Percentiles rank a stretch among this genome's conserved stretches.
phyloP scores from a whole-genome alignment of 805 yeast species.

The Clavispora vitiphila region DNA sequence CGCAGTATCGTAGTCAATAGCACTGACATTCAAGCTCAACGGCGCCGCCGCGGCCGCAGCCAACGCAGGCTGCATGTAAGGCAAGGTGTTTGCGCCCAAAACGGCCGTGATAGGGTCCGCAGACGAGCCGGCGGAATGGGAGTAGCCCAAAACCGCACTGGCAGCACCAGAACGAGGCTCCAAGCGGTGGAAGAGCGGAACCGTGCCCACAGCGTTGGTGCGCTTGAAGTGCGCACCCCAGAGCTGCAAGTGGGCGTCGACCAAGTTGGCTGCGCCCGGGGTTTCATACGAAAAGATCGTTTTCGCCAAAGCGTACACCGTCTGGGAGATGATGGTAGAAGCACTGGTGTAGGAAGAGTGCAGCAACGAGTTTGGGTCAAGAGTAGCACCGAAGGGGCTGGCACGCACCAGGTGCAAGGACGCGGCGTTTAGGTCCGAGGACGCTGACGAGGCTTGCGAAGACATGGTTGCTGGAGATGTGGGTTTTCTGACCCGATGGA shows the following conservation, averaged over 20 bases:
- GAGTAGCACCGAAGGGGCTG: constrained; percentile 57
- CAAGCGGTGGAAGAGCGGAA: constrained; percentile 56
- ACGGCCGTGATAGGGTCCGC: constrained; percentile 42
- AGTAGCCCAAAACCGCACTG: constrained; percentile 69
- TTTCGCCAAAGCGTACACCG: constrained; percentile 46
- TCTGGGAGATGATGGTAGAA: constrained; percentile 47
- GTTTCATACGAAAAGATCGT: constrained; percentile 69
- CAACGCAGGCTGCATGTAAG: constrained; percentile 62
- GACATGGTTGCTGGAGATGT: not conserved
- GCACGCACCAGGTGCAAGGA: constrained; percentile 12
- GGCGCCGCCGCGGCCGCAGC: constrained; percentile 39
- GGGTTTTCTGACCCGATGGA: not conserved
- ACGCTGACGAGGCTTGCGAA: not conserved
- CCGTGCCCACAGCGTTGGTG: constrained; percentile 47
- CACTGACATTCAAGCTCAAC: constrained; percentile 68
- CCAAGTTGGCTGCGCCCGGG: constrained; percentile 52
- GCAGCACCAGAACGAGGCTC: constrained; percentile 86
- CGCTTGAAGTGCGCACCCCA: constrained; percentile 55
- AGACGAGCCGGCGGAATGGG: constrained; percentile 4
- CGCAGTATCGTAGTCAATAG: constrained; percentile 61
- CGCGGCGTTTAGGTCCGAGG: constrained; percentile 3
- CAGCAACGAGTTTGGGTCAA: constrained; percentile 48
- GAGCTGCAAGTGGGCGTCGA: constrained; percentile 53
- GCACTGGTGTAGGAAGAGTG: constrained; percentile 52
- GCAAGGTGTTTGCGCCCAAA: constrained; percentile 63